These are phyloP conservation scores for Juncus effusus DNA, from an alignment of 176 grass and related monocot genomes.

Conservation along the genomic window DNA sequence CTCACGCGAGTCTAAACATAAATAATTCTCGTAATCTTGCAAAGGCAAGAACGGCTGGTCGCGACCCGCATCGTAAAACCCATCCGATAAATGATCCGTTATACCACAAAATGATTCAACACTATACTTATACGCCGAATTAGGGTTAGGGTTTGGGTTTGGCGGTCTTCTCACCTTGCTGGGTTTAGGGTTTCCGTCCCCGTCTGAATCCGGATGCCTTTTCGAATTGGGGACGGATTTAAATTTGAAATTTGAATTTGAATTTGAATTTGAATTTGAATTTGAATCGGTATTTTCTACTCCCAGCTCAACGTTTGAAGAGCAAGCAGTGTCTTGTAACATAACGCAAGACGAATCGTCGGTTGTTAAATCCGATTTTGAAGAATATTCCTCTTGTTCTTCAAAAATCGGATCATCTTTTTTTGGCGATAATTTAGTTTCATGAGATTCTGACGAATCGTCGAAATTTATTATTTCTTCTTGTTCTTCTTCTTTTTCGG, in stretches of 20 bases:
- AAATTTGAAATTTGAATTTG: slow-evolving; percentile 13
- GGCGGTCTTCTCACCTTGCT: slow-evolving; percentile 71
- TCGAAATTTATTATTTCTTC: neutral
- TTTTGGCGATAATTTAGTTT: slow-evolving; percentile 9
- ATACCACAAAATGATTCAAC: slow-evolving; percentile 79
- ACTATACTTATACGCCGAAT: slow-evolving; percentile 84
- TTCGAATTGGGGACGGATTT: slow-evolving; percentile 71
- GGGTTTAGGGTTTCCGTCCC: slow-evolving; percentile 71
- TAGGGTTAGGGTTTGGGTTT: slow-evolving; percentile 23
- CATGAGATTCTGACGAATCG: neutral
- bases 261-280: neutral
- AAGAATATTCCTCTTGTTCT: slow-evolving; percentile 30
- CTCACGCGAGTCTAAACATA: slow-evolving; percentile 65
- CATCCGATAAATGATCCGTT: slow-evolving; percentile 85
- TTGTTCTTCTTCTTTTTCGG: slow-evolving; percentile 45
- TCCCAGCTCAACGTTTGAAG: too few relatives aligned
- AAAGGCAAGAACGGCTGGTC: slow-evolving; percentile 79
- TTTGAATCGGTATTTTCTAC: too few relatives aligned
- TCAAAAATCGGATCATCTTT: slow-evolving; percentile 8
- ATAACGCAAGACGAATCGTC: slow-evolving; percentile 47
- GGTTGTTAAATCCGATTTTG: slow-evolving; percentile 41
- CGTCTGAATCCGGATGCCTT: slow-evolving; percentile 92
- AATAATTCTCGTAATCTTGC: slow-evolving; percentile 64
- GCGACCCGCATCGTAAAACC: slow-evolving; percentile 95
- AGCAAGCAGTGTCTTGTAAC: slow-evolving; percentile 34